These are phyloP conservation scores for Boletus sp. DNA, from an alignment of 1,284 basidiomycete genomes.

Conservation along the genomic window DNA sequence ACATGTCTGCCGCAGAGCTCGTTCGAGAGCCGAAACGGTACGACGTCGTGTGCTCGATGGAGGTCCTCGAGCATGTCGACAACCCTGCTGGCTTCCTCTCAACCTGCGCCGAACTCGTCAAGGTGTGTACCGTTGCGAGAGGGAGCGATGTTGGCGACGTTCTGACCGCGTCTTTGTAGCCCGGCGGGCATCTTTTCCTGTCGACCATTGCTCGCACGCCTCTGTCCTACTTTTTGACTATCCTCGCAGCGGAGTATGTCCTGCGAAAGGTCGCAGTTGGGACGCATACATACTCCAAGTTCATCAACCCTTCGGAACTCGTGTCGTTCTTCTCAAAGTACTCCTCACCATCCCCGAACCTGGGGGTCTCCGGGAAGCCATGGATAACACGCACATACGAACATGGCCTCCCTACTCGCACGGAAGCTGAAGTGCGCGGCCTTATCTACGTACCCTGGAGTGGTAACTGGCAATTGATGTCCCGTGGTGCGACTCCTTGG, in stretches of 20 bases:
- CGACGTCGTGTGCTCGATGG: conserved; percentile 96
- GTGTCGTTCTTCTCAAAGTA: conserved; percentile 73
- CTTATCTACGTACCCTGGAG: conserved; percentile 79
- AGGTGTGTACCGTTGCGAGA: conserved; percentile 57
- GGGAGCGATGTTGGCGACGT: too few relatives aligned
- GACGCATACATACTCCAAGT: conserved; percentile 92
- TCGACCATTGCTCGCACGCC: conserved; percentile 97
- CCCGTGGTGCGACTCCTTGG: conserved; percentile 50
- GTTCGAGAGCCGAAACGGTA: conserved; percentile 61
- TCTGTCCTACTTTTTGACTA: conserved; percentile 85
- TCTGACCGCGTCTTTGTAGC: conserved; percentile 43
- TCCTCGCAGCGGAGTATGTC: conserved; percentile 85
- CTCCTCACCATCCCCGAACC: conserved; percentile 38
- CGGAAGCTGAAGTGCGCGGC: conserved; percentile 77
- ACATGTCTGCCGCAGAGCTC: conserved; percentile 80
- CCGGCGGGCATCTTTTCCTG: conserved; percentile 92
- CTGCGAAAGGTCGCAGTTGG: conserved; percentile 82
- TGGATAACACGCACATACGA: conserved; percentile 44
- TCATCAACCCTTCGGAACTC: conserved; percentile 87
- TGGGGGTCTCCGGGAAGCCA: conserved; percentile 27
- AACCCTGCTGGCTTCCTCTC: conserved; percentile 83
- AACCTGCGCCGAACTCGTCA: conserved; percentile 79
- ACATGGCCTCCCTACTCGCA: conserved; percentile 49
- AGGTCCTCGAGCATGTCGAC: conserved; percentile 97
- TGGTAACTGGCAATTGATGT: conserved; percentile 68